Base-by-base conservation (phyloP, 1,139 yeast genomes). In the Pichia sp. region DNA sequence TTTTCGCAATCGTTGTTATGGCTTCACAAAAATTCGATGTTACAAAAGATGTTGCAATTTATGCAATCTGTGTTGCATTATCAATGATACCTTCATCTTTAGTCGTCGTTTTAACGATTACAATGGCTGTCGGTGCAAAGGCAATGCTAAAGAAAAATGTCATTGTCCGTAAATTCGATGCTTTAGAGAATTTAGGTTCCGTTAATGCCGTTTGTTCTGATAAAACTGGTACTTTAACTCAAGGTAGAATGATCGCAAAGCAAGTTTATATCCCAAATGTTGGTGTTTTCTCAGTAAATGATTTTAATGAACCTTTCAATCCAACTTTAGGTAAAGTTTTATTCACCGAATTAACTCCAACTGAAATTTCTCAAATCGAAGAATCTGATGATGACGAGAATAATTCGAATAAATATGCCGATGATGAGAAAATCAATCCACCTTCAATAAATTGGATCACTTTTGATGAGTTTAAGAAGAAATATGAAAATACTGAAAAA, bases 81-180 rank as follows among this genome's bases (percentile, higher is more conserved):
- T 78, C 91, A 3, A 82, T 83, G 91, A 83, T 83, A 53, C 94
- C 93, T 2, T 83, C 89, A 4, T 79, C 91, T 1, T 69, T 84
- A 51, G 80, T 83, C 45, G 93, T 83, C 31, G 93, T 84, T 18
- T 71, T 84, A 46, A 83, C 93, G n/a, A 83, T 84, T 47, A 83
- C 93, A 4, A 83, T 84, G 91, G 88, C 93, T 6, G 81, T 82
- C 46, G 93, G 93, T 19, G 84, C 93, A 30, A 81, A 79, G 52
- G 82, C 77, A 14, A 84, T 84, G 93, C 81, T 79, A 31, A 60
- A 64, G 36, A 72, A 79, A 54, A 68, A 81, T 54, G 93, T 84
- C 30, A 79, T 84, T 61, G 88, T 84, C 17, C 70, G 93, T 54
- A 83, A 80, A 52, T 68, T 83, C 45, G 91, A 83, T 56, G 81